Base-by-base conservation (phyloP, 352 stramenopile genomes). In the Thraustotheca clavata region DNA sequence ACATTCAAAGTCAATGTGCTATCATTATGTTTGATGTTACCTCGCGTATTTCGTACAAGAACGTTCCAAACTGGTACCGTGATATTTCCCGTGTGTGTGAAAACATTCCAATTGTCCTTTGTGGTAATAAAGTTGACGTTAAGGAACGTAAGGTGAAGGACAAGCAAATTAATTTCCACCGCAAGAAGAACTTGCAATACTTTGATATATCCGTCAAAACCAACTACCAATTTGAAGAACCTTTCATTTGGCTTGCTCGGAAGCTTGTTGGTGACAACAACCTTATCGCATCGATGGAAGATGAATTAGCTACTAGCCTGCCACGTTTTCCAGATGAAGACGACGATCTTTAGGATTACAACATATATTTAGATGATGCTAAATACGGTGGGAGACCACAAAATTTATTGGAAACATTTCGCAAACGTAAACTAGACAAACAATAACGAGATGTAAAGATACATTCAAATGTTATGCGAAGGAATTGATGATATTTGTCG, bases 1-100 rank as follows among this genome's bases (percentile, higher is more conserved):
- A 98, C 86, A 98, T 99, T 76, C 95, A 99, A 80, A 97, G 96
- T 39, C 95, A 99, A 79, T 99, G 97, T 73, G 97, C 96, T 49
- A 99, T 99, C 76, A 99, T 99, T 78, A 99, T 99, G 97, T 99
- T 99, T 70, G 97, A 99, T 71, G 96, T 99, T 41, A 99, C 97
- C 11, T 98, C 93, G 61, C 94, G 97, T 73, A 99, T 99, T 69
- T 99, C 97, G 16, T 99, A 99, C 94, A 99, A 99, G 83, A 99
- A 98, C 78, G 96, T 99, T 65, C 96, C 97, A 11, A 99, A 99
- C 87, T 99, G 97, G 97, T 95, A 99, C 79, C 88, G 96, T 75
- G 97, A 99, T 77, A 73, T 99, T 59, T 98, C 97, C 71, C 94
- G 97, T 60, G 97, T 99, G 22, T 99, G 97, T 79, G 97, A 99